phyloP scores from a whole-genome alignment of 495 filamentous ascomycete species.

The Stereocaulon alpinum region DNA sequence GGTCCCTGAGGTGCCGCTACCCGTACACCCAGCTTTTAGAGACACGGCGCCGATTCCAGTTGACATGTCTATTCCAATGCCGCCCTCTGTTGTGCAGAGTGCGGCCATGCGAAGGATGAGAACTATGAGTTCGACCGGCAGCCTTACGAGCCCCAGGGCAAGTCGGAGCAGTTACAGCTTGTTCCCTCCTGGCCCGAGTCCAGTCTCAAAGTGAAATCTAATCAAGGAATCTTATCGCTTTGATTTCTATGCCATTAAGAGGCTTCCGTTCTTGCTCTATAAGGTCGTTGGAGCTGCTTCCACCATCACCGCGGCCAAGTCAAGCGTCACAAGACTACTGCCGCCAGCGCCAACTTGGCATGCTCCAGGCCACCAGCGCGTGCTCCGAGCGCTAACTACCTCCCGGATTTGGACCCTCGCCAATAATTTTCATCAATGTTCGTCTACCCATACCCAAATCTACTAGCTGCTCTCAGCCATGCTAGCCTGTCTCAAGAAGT shows the following conservation, averaged over 20 bases:
- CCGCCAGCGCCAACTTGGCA: too few species aligned
- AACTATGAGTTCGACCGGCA: slow-evolving; percentile 3
- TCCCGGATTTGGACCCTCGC: too few species aligned
- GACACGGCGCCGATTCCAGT: not conserved
- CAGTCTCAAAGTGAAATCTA: not conserved
- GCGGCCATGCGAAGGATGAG: not conserved
- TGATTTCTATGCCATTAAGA: not conserved
- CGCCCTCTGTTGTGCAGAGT: not conserved
- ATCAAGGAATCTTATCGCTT: not conserved
- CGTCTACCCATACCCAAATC: too few species aligned
- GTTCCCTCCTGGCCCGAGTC: not conserved
- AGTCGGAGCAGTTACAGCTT: slow-evolving; percentile 9
- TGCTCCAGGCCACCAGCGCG: too few species aligned
- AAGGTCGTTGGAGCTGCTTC: too few species aligned
- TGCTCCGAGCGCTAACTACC: too few species aligned
- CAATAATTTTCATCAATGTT: too few species aligned
- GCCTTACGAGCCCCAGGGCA: not conserved
- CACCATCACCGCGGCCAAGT: too few species aligned
- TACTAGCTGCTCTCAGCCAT: too few species aligned
- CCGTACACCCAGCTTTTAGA: slow-evolving; percentile 11
- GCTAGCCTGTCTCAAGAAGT: too few species aligned
- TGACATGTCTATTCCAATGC: not conserved
- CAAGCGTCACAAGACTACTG: too few species aligned
- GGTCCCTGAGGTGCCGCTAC: slow-evolving; percentile 9
- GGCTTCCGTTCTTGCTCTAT: too few species aligned